Evolutionary conservation across 805 yeast species (phyloP).

Genomic region (Yarrowia yakushimensis): DNA sequence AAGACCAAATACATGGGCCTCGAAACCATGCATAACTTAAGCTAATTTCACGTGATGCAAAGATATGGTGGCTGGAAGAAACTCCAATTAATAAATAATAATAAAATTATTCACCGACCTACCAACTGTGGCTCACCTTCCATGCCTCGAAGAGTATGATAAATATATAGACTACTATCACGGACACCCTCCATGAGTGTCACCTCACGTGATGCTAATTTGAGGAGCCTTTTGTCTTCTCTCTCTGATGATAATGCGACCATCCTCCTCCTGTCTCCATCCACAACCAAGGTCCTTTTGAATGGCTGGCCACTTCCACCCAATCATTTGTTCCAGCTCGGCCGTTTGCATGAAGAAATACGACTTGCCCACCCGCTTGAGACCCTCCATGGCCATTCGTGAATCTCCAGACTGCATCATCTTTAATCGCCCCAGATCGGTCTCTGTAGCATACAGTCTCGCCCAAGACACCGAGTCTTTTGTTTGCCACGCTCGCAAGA

Average conservation of each 20-base stretch:
- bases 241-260: neutral
- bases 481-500: constrained; percentile 25
- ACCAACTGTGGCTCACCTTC: too few relatives aligned
- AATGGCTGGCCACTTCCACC: constrained; percentile 25
- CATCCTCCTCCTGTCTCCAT: constrained; percentile 25
- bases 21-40: constrained; percentile 8
- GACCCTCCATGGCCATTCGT: constrained; percentile 15
- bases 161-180: neutral
- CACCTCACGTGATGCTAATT: neutral
- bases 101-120: too few relatives aligned
- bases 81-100: too few relatives aligned
- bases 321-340: constrained; percentile 26
- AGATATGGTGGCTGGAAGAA: too few relatives aligned
- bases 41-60: constrained; percentile 40
- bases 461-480: constrained; percentile 27
- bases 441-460: constrained; percentile 4
- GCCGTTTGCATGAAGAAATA: constrained; percentile 22
- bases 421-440: constrained; percentile 3
- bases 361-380: constrained; percentile 26
- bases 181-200: too few relatives aligned
- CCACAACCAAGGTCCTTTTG: neutral
- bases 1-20: neutral
- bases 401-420: constrained; percentile 22
- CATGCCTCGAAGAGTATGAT: neutral
- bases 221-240: neutral